These are phyloP conservation scores for Curvularia hawaiiensis DNA, from an alignment of 2,329 filamentous ascomycete species.

Conservation along the genomic window DNA sequence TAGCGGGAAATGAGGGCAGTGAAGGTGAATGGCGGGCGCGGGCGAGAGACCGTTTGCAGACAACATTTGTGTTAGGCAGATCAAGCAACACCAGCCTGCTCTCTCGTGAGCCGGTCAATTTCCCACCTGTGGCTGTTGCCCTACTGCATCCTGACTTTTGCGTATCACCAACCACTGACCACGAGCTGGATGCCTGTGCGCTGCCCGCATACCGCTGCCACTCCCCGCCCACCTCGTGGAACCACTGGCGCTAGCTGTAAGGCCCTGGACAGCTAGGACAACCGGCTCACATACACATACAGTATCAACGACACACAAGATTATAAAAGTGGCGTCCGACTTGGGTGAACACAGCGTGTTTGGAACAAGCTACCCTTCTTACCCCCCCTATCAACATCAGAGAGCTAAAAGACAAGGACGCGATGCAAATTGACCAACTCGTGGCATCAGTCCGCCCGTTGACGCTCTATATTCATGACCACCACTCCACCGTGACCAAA, in stretches of 20 bases:
- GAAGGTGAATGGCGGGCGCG: slow-evolving; percentile 2
- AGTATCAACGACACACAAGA: slow-evolving; percentile 3
- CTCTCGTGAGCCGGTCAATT: not conserved
- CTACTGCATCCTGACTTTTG: slow-evolving; percentile 7
- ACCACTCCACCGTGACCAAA: not conserved
- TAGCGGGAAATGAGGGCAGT: not conserved
- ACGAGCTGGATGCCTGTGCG: slow-evolving; percentile 9
- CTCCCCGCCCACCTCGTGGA: slow-evolving; percentile 10
- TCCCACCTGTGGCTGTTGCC: slow-evolving; percentile 3
- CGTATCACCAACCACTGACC: slow-evolving; percentile 11
- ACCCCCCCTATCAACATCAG: not conserved
- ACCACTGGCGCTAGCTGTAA: slow-evolving; percentile 7
- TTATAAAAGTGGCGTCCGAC: slow-evolving; percentile 3
- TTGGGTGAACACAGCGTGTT: not conserved
- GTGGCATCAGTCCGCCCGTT: not conserved
- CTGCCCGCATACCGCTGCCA: slow-evolving; percentile 1
- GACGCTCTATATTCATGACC: not conserved
- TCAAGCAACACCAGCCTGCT: not conserved
- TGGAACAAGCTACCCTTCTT: not conserved
- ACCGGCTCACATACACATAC: slow-evolving; percentile 9
- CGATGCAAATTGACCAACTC: not conserved
- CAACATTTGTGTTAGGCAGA: slow-evolving; percentile 1
- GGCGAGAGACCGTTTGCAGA: slow-evolving; percentile 1
- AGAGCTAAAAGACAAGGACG: not conserved
- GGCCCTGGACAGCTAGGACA: not conserved